Evolutionary conservation across 345 rosid genomes (phyloP).

Genomic region (Conringia planisiliqua): DNA sequence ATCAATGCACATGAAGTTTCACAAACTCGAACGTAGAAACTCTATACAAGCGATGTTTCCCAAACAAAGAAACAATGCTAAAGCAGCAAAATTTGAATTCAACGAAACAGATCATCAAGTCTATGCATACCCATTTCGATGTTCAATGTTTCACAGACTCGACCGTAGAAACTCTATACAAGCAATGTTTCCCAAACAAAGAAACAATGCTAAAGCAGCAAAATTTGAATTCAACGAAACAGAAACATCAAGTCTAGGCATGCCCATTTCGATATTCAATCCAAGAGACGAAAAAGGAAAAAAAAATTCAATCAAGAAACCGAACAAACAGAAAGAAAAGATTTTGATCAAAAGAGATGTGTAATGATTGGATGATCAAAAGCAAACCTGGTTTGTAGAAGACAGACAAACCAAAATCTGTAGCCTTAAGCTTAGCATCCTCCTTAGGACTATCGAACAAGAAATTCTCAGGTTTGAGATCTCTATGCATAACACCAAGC

Average conservation of each 20-base stretch:
- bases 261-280: neutral
- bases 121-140: neutral
- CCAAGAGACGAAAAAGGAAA: neutral
- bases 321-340: neutral
- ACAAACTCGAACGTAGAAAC: neutral
- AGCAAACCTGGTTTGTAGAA: conserved; percentile 90
- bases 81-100: neutral
- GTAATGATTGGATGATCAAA: neutral
- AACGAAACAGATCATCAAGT: neutral
- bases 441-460: conserved; percentile 72
- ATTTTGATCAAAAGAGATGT: neutral
- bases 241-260: neutral
- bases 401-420: conserved; percentile 88
- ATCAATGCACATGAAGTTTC: neutral
- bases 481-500: conserved; percentile 96
- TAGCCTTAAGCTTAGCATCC: conserved; percentile 86
- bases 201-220: neutral
- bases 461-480: conserved; percentile 98
- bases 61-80: neutral
- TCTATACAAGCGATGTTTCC: neutral
- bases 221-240: neutral
- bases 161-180: neutral
- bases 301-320: neutral
- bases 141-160: neutral
- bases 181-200: neutral